These are phyloP conservation scores for Komagataella populi DNA, from an alignment of 805 yeast genomes.

Conservation along the genomic window DNA sequence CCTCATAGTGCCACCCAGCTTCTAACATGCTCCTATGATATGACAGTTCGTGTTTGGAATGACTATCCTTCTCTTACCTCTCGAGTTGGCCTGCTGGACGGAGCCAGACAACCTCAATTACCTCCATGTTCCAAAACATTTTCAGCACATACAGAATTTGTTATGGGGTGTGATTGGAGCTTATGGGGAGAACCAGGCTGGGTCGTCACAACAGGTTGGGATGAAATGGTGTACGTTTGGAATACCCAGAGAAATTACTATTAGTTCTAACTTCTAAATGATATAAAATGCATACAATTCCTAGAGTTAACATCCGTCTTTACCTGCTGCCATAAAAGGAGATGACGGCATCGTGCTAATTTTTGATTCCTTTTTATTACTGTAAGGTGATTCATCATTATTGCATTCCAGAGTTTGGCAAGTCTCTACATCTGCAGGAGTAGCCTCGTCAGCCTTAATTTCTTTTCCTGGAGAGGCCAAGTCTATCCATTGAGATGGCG, in stretches of 20 bases:
- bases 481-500: slow-evolving; percentile 1
- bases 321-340: not conserved
- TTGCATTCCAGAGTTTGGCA: slow-evolving; percentile 3
- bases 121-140: slow-evolving; percentile 46
- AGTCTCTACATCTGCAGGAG: slow-evolving; percentile 3
- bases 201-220: slow-evolving; percentile 95
- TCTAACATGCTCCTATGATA: slow-evolving; percentile 76
- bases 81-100: slow-evolving; percentile 14
- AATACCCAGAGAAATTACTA: slow-evolving; percentile 32
- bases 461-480: not conserved
- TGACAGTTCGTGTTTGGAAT: slow-evolving; percentile 82
- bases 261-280: not conserved
- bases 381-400: not conserved
- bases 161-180: slow-evolving; percentile 88
- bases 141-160: slow-evolving; percentile 73
- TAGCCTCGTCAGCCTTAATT: not conserved
- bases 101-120: slow-evolving; percentile 31
- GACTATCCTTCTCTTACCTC: slow-evolving; percentile 38
- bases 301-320: not conserved
- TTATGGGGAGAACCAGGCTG: slow-evolving; percentile 95
- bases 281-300: not conserved
- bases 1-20: slow-evolving; percentile 70
- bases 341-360: not conserved
- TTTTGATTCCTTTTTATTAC: not conserved
- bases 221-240: slow-evolving; percentile 88